phyloP scores from a whole-genome alignment of 495 filamentous ascomycete genomes.

The Annulohypoxylon moriforme region DNA sequence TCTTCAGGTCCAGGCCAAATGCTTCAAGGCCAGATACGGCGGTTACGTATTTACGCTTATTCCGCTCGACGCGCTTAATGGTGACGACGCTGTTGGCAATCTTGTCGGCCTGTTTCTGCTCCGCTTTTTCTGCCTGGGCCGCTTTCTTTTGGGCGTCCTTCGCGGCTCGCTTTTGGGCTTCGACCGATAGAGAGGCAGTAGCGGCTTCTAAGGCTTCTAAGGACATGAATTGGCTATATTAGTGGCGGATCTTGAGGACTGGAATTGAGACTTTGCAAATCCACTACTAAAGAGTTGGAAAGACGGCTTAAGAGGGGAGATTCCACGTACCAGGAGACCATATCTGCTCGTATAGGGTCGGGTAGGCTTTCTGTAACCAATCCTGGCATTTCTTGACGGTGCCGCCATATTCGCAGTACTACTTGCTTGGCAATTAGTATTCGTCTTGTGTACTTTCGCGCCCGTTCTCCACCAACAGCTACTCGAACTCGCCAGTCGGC shows the following conservation, averaged over 20 bases:
- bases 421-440: constrained; percentile 45
- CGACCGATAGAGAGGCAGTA: constrained; percentile 84
- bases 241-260: constrained; percentile 9
- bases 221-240: constrained; percentile 23
- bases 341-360: constrained; percentile 76
- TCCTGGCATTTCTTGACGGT: constrained; percentile 98
- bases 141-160: constrained; percentile 96
- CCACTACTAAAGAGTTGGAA: not conserved
- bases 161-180: constrained; percentile 89
- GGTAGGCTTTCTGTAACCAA: constrained; percentile 84
- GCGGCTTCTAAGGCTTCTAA: constrained; percentile 84
- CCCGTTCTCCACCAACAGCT: not conserved
- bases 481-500: constrained; percentile 1
- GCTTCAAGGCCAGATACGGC: constrained; percentile 88
- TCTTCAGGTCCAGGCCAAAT: constrained; percentile 92
- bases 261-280: not conserved
- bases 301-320: not conserved
- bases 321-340: constrained; percentile 80
- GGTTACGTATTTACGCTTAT: constrained; percentile 97
- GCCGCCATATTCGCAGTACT: constrained; percentile 99
- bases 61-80: constrained; percentile 97
- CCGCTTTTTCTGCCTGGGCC: constrained; percentile 86
- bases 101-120: constrained; percentile 79
- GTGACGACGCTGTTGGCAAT: constrained; percentile 82
- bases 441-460: constrained; percentile 9